Evolutionary conservation across 2,329 filamentous ascomycete genomes (phyloP).

Genomic region (Zarea fungicola): DNA sequence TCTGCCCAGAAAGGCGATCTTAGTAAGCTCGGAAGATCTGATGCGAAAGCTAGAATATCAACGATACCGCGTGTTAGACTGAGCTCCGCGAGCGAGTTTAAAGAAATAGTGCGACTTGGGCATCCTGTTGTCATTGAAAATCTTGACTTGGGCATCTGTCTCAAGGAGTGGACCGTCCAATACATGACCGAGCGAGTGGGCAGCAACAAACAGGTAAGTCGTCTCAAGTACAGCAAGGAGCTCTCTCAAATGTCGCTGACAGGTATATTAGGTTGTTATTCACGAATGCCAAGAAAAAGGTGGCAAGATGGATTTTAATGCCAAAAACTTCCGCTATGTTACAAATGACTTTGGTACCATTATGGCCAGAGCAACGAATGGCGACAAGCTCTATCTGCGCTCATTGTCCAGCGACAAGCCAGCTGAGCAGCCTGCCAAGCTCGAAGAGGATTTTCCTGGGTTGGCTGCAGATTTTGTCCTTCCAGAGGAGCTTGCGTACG

Average conservation of each 20-base stretch:
- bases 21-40: neutral
- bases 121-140: slow-evolving; percentile 57
- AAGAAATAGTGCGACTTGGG: slow-evolving; percentile 49
- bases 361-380: slow-evolving; percentile 52
- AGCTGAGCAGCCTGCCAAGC: slow-evolving; percentile 61
- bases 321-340: slow-evolving; percentile 76
- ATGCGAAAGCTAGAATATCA: slow-evolving; percentile 19
- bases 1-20: neutral
- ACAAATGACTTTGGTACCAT: slow-evolving; percentile 65
- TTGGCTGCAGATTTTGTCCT: slow-evolving; percentile 66
- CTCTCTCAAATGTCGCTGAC: slow-evolving; percentile 8
- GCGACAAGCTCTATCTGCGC: slow-evolving; percentile 69
- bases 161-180: slow-evolving; percentile 59
- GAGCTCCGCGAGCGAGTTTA: slow-evolving; percentile 51
- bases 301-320: slow-evolving; percentile 70
- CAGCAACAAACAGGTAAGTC: slow-evolving; percentile 50
- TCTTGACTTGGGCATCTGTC: slow-evolving; percentile 63
- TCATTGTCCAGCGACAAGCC: slow-evolving; percentile 67
- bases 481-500: slow-evolving; percentile 54
- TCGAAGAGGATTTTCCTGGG: slow-evolving; percentile 65
- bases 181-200: slow-evolving; percentile 63
- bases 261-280: slow-evolving; percentile 55
- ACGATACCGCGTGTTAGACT: slow-evolving; percentile 49
- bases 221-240: neutral
- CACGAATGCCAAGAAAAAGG: slow-evolving; percentile 56